These are phyloP conservation scores for Lasiosphaeria hispida DNA, from an alignment of 495 filamentous ascomycete genomes.

Conservation along the genomic window DNA sequence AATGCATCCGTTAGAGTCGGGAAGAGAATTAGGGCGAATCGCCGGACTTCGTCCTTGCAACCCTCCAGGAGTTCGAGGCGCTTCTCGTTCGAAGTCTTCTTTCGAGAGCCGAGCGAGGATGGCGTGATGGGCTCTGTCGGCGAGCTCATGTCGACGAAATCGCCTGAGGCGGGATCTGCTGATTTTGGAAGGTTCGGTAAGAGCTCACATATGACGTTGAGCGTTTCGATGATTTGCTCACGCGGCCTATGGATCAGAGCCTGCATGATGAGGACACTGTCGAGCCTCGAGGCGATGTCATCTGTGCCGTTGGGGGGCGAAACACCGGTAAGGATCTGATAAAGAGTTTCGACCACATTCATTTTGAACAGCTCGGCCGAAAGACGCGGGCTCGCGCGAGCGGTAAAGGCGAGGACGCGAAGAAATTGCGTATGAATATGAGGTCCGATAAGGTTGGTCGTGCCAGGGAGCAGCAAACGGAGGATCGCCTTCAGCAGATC, in stretches of 20 bases:
- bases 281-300: constrained; percentile 83
- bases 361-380: constrained; percentile 92
- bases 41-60: constrained; percentile 81
- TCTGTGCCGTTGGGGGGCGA: constrained; percentile 81
- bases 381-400: constrained; percentile 79
- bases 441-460: constrained; percentile 90
- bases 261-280: constrained; percentile 98
- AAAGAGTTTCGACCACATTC: constrained; percentile 96
- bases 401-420: constrained; percentile 80
- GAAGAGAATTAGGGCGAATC: constrained; percentile 92
- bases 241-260: constrained; percentile 94
- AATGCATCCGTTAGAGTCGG: constrained; percentile 96
- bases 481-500: constrained; percentile 83
- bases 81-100: constrained; percentile 70
- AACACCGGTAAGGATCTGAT: constrained; percentile 95
- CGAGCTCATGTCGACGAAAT: constrained; percentile 45
- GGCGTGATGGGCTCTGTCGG: constrained; percentile 36
- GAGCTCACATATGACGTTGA: constrained; percentile 97
- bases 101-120: constrained; percentile 37
- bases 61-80: constrained; percentile 71
- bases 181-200: constrained; percentile 65
- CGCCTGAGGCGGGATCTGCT: constrained; percentile 51
- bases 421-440: constrained; percentile 98
- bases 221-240: constrained; percentile 93
- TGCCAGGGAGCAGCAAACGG: constrained; percentile 88